Evolutionary conservation across 2,329 filamentous ascomycete species (phyloP).

Genomic region (Pseudogymnoascus sp.): DNA sequence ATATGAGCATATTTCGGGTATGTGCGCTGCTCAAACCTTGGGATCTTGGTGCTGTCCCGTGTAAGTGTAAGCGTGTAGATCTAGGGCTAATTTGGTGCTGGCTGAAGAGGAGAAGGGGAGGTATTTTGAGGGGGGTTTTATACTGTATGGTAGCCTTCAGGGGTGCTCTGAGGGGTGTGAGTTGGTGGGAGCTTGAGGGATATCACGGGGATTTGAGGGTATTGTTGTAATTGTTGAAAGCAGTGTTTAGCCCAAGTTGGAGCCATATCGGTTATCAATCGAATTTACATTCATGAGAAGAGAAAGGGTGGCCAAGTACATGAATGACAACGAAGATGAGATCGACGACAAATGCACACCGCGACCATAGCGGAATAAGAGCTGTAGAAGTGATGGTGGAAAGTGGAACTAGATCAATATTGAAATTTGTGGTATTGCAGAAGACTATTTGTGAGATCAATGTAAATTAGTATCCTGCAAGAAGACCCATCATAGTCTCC

Average conservation of each 20-base stretch:
- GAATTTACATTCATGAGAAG: not conserved
- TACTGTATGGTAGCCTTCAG: not conserved
- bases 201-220: not conserved
- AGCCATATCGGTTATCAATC: not conserved
- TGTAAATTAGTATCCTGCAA: too few species aligned
- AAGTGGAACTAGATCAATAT: not conserved
- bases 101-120: not conserved
- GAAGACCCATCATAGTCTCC: too few species aligned
- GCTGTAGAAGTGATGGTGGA: not conserved
- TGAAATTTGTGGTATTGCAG: not conserved
- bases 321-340: not conserved
- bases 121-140: not conserved
- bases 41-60: not conserved
- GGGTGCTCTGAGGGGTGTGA: not conserved
- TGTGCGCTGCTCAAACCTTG: not conserved
- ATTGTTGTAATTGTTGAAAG: not conserved
- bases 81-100: not conserved
- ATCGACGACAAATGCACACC: not conserved
- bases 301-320: not conserved
- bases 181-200: not conserved
- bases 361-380: not conserved
- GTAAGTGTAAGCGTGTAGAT: not conserved
- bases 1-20: not conserved
- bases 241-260: not conserved
- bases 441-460: not conserved